Conservation (phyloP, 441 rosid species). For the Euphorbia neoarborescens region DNA sequence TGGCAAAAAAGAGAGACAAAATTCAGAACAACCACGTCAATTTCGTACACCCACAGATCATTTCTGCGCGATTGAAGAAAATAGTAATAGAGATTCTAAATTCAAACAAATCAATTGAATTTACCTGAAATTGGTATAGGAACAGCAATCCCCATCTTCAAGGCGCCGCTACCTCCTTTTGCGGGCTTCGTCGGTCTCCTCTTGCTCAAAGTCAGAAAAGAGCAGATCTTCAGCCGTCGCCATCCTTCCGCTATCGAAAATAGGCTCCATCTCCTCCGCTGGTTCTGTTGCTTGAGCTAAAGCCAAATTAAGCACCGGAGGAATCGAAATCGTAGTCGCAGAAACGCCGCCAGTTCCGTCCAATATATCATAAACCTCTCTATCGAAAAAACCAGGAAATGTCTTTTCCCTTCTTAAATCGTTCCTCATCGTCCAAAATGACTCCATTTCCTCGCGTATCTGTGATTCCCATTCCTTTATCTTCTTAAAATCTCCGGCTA, state of each 20-base stretch:
- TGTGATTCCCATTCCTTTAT: slow-evolving; percentile 85
- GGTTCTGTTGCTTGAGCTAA: slow-evolving; percentile 30
- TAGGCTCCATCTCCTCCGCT: slow-evolving; percentile 32
- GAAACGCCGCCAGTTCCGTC: slow-evolving; percentile 42
- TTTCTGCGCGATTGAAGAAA: neutral
- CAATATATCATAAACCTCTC: slow-evolving; percentile 78
- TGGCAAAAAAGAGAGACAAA: slow-evolving; percentile 4
- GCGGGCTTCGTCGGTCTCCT: slow-evolving; percentile 44
- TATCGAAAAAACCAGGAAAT: slow-evolving; percentile 87
- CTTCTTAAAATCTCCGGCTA: slow-evolving; percentile 87
- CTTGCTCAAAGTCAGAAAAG: slow-evolving; percentile 69
- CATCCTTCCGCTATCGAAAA: slow-evolving; percentile 61
- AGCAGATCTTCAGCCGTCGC: slow-evolving; percentile 61
- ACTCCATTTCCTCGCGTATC: slow-evolving; percentile 57
- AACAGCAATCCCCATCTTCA: slow-evolving; percentile 25
- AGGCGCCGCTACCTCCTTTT: slow-evolving; percentile 25
- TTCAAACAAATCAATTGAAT: neutral
- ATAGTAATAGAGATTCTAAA: neutral
- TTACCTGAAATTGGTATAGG: slow-evolving; percentile 49
- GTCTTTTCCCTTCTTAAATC: slow-evolving; percentile 77
- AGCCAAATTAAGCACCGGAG: slow-evolving; percentile 35
- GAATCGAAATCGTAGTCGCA: slow-evolving; percentile 19
- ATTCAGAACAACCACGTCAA: slow-evolving; percentile 7
- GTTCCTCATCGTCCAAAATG: slow-evolving; percentile 94
- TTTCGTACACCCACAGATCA: slow-evolving; percentile 1